Evolutionary conservation across 768 basidiomycete genomes (phyloP).

Genomic region (Podaxis pistillaris): DNA sequence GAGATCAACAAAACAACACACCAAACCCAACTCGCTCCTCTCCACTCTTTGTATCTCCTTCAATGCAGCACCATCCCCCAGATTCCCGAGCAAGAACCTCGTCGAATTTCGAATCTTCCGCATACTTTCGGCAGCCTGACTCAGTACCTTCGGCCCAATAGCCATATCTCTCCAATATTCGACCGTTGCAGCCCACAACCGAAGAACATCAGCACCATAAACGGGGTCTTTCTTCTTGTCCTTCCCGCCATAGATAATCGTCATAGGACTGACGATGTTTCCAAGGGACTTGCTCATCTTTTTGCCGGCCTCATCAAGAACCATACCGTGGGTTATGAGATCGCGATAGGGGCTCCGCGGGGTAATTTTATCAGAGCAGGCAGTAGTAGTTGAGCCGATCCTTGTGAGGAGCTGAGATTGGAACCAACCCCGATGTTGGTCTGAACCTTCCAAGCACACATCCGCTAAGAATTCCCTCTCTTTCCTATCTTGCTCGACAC

Average conservation of each 20-base stretch:
- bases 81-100: conserved; percentile 83
- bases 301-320: conserved; percentile 83
- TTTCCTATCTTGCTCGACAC: conserved; percentile 20
- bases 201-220: conserved; percentile 83
- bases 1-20: conserved; percentile 31
- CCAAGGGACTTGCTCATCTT: conserved; percentile 99
- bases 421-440: conserved; percentile 99
- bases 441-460: conserved; percentile 91
- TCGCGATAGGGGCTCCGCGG: conserved; percentile 62
- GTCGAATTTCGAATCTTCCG: conserved; percentile 85
- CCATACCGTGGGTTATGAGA: conserved; percentile 95
- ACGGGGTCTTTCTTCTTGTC: conserved; percentile 69
- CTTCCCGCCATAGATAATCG: conserved; percentile 76
- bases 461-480: conserved; percentile 59
- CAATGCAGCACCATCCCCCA: conserved; percentile 40
- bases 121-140: conserved; percentile 71
- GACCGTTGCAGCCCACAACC: conserved; percentile 89
- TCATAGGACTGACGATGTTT: conserved; percentile 85
- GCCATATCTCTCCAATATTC: conserved; percentile 90
- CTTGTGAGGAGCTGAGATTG: conserved; percentile 91
- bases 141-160: conserved; percentile 75
- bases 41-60: conserved; percentile 33
- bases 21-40: conserved; percentile 58
- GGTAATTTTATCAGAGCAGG: conserved; percentile 21
- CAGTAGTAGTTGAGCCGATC: conserved; percentile 43